Evolutionary conservation across 2,329 filamentous ascomycete species (phyloP).

Genomic region (Clarireedia homoeocarpa): DNA sequence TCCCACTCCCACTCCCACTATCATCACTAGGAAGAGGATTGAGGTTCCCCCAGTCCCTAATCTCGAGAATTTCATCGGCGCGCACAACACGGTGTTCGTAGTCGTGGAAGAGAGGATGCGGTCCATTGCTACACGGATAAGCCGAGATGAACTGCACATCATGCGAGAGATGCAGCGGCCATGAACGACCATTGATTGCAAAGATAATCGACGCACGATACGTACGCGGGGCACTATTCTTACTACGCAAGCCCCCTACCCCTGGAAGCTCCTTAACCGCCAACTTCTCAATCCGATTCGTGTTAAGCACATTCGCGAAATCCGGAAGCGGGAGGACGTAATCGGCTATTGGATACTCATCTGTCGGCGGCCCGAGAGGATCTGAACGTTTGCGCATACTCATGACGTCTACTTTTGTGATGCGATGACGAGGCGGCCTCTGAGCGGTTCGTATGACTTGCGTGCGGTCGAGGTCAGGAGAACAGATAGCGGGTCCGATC

Average conservation of each 20-base stretch:
- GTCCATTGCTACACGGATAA: conserved; percentile 55
- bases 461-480: conserved; percentile 56
- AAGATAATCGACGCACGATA: conserved; percentile 57
- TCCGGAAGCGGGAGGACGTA: conserved; percentile 52
- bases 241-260: conserved; percentile 5
- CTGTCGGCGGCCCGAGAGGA: conserved; percentile 52
- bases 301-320: conserved; percentile 48
- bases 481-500: conserved; percentile 65
- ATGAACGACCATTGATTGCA: conserved; percentile 54
- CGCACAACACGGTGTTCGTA: conserved; percentile 53
- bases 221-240: conserved; percentile 32
- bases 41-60: conserved; percentile 27
- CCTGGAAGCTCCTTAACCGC: conserved; percentile 36
- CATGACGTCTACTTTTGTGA: conserved; percentile 52
- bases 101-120: conserved; percentile 66
- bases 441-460: conserved; percentile 65
- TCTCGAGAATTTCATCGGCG: conserved; percentile 56
- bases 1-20: not conserved
- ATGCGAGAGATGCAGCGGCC: conserved; percentile 54
- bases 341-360: conserved; percentile 57
- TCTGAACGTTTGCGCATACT: conserved; percentile 62
- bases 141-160: conserved; percentile 60
- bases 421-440: conserved; percentile 45
- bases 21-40: not conserved
- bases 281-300: conserved; percentile 62